Evolutionary conservation across 345 rosid species (phyloP), one percentile per base, ranked within the genome.

Genomic region (Camelina hispida): DNA sequence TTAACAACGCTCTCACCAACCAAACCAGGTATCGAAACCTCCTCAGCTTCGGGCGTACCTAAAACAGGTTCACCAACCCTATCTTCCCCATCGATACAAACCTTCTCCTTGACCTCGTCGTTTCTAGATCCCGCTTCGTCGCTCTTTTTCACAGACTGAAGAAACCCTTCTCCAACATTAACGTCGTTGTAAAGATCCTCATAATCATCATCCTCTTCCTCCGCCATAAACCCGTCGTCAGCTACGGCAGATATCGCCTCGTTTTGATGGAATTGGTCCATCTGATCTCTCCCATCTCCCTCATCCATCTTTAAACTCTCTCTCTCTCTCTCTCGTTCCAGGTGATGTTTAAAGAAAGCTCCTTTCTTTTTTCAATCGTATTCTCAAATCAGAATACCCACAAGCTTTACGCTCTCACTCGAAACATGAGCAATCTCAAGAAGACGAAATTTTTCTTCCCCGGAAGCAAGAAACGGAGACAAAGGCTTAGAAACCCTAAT

Each of bases 131-230:
- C 85, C 40, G 25, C 42, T 44, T 81, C 85, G 59, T 88, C 89
- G 69, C 73, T 87, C 81, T 85, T 85, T 70, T 74, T 80, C 76
- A 82, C 28, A 57, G 86, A 75, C 80, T 89, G 93, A 47, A 87
- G 82, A 82, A 91, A 91, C 32, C 85, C 87, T 82, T 88, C 93
- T 38, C 96, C 91, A 4, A 91, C 90, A 71, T 91, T 91, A 32
- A 91, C 97, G 60, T 91, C 93, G 60, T 85, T 89, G 58, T 91
- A 89, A 16, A 89, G 80, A 81, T 91, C 96, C 66, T 91, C 92
- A 14, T 87, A 91, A 62, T 91, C 97, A 17, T 89, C 97, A 4
- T 89, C 97, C 53, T 87, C 88, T 71, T 84, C 90, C 57, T 86
- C 90, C 35, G 81, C 91, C 14, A 88, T 55, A 55, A 91, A 84